phyloP scores from a whole-genome alignment of 495 filamentous ascomycete genomes.

The Aspergillus funiculosus region DNA sequence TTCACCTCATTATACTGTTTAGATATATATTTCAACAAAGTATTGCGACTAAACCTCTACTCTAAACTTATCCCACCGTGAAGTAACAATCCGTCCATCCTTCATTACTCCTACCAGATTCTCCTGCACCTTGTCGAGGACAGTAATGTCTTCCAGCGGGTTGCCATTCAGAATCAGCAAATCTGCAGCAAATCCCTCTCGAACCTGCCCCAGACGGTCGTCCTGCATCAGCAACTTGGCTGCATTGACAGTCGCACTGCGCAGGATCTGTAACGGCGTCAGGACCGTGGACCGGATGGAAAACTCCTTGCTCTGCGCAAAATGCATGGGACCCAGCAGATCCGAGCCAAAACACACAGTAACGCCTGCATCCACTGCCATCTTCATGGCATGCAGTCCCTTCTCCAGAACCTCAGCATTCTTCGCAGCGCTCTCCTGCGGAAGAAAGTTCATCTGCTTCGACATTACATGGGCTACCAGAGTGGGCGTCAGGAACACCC shows the following conservation, averaged over 20 bases:
- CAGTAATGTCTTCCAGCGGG: conserved; percentile 47
- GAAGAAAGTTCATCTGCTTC: conserved; percentile 38
- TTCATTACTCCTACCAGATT: conserved; percentile 45
- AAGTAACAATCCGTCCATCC: conserved; percentile 36
- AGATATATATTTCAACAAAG: not conserved
- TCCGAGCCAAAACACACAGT: conserved; percentile 53
- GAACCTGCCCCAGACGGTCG: conserved; percentile 42
- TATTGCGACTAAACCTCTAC: not conserved
- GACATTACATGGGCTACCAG: conserved; percentile 45
- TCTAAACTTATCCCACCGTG: not conserved
- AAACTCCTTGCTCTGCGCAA: conserved; percentile 48
- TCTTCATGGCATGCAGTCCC: conserved; percentile 39
- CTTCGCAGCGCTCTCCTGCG: conserved; percentile 36
- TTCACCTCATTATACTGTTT: too few relatives aligned
- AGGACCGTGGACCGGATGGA: conserved; percentile 39
- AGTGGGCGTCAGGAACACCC: conserved; percentile 48
- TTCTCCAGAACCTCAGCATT: conserved; percentile 42
- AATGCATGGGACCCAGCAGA: conserved; percentile 45
- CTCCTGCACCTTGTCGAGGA: conserved; percentile 41
- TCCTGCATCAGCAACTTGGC: conserved; percentile 43
- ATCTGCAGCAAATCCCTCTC: conserved; percentile 38
- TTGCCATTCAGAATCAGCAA: conserved; percentile 40
- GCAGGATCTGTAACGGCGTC: conserved; percentile 38
- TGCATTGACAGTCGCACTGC: conserved; percentile 48
- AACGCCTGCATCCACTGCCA: conserved; percentile 44